Base-by-base conservation (phyloP, 129 eudicot species). In the Gnaphalium uliginosum region DNA sequence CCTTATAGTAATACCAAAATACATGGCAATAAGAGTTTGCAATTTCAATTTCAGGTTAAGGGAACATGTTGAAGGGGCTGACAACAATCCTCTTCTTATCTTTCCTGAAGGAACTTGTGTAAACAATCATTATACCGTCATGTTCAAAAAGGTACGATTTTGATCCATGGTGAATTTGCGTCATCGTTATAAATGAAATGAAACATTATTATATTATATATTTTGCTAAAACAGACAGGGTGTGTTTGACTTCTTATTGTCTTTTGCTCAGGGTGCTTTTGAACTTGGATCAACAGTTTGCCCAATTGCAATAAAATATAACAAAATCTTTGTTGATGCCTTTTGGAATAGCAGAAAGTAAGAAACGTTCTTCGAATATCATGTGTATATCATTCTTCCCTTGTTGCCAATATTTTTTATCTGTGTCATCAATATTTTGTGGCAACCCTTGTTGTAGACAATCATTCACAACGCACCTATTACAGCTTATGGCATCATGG, bases 61-160 rank as follows among this genome's bases (percentile, higher is more conserved):
- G 70, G 97, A 95, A 76, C 99, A 95, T 80, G 95, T 95, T 39
- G 87, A 91, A 67, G 97, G 99, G 25, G 79, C 93, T 21, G 99
- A 90, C 66, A 95, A 89, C 76, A 95, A 95, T 73, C 99, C 99
- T 72, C 99, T 95, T 81, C 94, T 95, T 56, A 91, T 95, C 75
- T 95, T 95, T 75, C 99, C 99, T 11, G 99, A 95, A 83, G 99
- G 99, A 84, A 95, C 99, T 69, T 95, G 99, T 73, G 99, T 95
- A 26, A 95, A 95, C 83, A 95, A 95, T 81, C 94, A 89, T 68
- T 95, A 95, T 79, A 84, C 92, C n/a, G 99, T 95, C 37, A 89
- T 82, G 97, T 94, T 90, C 77, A 94, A 94, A 83, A 94, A 94
- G 97, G 83, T 80, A 57, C 25, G 23, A 1, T 18, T 54, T 54